phyloP scores from a whole-genome alignment of 768 basidiomycete species.

The Boletus speciosus region DNA sequence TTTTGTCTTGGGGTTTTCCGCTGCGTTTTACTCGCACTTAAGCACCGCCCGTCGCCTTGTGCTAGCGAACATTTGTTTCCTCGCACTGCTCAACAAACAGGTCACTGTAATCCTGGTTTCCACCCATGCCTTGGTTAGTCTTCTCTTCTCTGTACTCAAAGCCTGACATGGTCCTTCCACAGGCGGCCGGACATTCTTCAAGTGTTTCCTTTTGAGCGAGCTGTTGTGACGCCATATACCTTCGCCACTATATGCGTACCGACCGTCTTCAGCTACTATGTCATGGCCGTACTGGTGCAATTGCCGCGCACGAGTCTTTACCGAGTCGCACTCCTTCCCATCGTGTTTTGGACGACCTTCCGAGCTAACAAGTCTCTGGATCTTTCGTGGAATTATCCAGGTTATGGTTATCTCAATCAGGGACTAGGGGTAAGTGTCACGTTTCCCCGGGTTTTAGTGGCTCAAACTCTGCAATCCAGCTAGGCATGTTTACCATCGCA shows the following conservation, averaged over 20 bases:
- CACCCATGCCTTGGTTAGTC: conserved; percentile 15
- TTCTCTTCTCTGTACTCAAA: neutral
- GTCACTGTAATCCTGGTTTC: neutral
- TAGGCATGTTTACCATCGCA: conserved; percentile 22
- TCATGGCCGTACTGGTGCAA: conserved; percentile 51
- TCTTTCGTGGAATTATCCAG: conserved; percentile 16
- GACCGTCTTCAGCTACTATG: conserved; percentile 44
- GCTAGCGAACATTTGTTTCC: neutral
- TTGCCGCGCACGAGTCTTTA: conserved; percentile 41
- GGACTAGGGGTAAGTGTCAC: conserved; percentile 15
- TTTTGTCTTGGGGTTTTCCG: no score
- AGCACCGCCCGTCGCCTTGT: no score
- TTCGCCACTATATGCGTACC: conserved; percentile 39
- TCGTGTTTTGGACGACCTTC: conserved; percentile 44
- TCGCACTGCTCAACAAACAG: neutral
- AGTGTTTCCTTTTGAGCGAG: conserved; percentile 14
- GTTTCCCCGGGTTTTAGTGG: no score
- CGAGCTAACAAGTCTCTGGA: conserved; percentile 34
- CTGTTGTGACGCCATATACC: conserved; percentile 26
- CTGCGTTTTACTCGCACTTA: no score
- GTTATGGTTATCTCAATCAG: conserved; percentile 20
- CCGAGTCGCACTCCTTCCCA: conserved; percentile 47
- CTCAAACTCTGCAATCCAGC: conserved; percentile 11
- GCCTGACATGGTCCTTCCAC: conserved; percentile 1
- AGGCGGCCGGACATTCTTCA: conserved; percentile 12